These are phyloP conservation scores for Entomortierella lignicola DNA, from an alignment of 192 early-diverging fungal genomes.

Conservation along the genomic window DNA sequence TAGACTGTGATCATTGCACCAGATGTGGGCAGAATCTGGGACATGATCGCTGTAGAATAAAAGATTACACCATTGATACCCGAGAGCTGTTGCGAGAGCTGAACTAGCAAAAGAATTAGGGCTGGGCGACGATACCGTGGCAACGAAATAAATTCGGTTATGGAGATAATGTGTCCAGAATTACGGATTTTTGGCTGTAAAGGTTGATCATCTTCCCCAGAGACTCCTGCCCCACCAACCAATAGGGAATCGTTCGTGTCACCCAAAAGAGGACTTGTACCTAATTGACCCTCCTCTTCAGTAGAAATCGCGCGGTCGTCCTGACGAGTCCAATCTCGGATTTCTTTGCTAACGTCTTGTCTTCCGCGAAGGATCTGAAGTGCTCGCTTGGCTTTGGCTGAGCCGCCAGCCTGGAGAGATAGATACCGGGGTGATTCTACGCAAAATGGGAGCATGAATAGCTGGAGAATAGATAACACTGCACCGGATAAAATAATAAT, in stretches of 20 bases:
- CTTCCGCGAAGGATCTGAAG: constrained; percentile 67
- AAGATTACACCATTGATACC: constrained; percentile 93
- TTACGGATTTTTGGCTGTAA: constrained; percentile 10
- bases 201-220: constrained; percentile 1
- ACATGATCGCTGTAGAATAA: constrained; percentile 84
- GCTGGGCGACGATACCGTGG: constrained; percentile 72
- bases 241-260: constrained; percentile 26
- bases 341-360: constrained; percentile 63
- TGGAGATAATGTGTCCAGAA: constrained; percentile 31
- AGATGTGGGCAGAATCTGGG: constrained; percentile 67
- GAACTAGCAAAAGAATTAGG: constrained; percentile 72
- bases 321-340: constrained; percentile 61
- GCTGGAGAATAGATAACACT: constrained; percentile 70
- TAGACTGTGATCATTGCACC: constrained; percentile 80
- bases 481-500: constrained; percentile 72
- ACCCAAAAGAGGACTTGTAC: constrained; percentile 29
- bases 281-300: constrained; percentile 26
- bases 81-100: constrained; percentile 87
- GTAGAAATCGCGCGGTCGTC: constrained; percentile 37
- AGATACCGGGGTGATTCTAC: constrained; percentile 86
- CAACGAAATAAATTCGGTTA: constrained; percentile 57
- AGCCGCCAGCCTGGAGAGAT: constrained; percentile 62
- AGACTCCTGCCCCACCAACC: constrained; percentile 2
- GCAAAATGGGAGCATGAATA: constrained; percentile 74
- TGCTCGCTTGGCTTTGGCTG: constrained; percentile 61